phyloP scores from a whole-genome alignment of 2,329 filamentous ascomycete species.

The Scedosporium minutisporum region DNA sequence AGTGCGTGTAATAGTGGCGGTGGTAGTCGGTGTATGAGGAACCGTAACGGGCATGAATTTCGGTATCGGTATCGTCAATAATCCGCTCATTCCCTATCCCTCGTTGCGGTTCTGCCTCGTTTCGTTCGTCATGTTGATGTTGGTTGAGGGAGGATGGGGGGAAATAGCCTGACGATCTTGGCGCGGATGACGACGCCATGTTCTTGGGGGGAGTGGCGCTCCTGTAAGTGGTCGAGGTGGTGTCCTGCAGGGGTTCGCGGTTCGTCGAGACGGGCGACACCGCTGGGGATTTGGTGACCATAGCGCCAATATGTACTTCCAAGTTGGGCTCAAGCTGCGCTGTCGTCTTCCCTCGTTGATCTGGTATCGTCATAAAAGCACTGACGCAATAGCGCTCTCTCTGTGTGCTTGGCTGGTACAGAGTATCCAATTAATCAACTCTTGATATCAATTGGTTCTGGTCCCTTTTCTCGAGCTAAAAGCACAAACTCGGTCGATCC shows the following conservation, averaged over 20 bases:
- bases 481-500: neutral
- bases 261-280: neutral
- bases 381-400: too few relatives aligned
- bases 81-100: neutral
- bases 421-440: neutral
- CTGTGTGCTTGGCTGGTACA: too few relatives aligned
- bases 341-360: neutral
- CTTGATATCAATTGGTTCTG: too few relatives aligned
- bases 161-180: conserved; percentile 5
- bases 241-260: neutral
- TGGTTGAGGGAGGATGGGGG: neutral
- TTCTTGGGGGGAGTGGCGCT: neutral
- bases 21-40: neutral
- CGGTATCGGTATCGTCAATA: neutral
- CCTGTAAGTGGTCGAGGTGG: neutral
- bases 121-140: neutral
- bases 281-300: neutral
- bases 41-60: neutral
- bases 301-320: neutral
- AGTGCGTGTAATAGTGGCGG: neutral
- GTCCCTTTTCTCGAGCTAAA: neutral
- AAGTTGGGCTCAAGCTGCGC: neutral
- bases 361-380: too few relatives aligned
- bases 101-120: neutral
- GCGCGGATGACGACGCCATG: neutral